These are phyloP conservation scores for Hyphopichia khmerensis DNA, from an alignment of 1,139 yeast species.

Conservation along the genomic window DNA sequence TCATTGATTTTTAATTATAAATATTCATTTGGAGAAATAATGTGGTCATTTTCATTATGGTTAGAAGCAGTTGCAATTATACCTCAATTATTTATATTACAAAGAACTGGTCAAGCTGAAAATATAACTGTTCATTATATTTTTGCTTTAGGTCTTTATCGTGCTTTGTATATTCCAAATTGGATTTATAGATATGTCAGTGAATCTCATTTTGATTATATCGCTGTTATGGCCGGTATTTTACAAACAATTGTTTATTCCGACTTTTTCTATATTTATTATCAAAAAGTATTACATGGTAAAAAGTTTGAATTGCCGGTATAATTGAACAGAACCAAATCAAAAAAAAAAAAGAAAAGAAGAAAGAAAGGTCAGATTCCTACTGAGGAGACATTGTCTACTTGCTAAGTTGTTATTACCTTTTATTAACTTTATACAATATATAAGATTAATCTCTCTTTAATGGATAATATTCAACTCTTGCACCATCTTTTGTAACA, in stretches of 20 bases:
- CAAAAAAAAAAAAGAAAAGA: neutral
- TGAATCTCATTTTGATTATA: constrained; percentile 67
- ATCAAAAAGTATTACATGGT: constrained; percentile 75
- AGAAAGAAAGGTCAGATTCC: no score
- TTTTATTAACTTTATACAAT: no score
- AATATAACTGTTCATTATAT: constrained; percentile 88
- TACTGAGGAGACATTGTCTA: no score
- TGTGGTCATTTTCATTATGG: constrained; percentile 83
- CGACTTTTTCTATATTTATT: constrained; percentile 92
- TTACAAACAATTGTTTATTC: constrained; percentile 86
- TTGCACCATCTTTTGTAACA: constrained; percentile 90
- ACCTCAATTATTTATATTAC: constrained; percentile 89
- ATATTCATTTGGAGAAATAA: constrained; percentile 59
- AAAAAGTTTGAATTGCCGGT: constrained; percentile 79
- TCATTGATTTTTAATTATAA: constrained; percentile 67
- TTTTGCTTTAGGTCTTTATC: constrained; percentile 86
- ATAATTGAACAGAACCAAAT: constrained; percentile 17
- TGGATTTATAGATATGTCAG: constrained; percentile 86
- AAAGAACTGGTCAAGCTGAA: constrained; percentile 87
- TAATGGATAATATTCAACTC: constrained; percentile 78
- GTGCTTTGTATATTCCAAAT: constrained; percentile 87
- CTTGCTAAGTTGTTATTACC: no score
- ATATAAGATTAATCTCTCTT: constrained; percentile 90
- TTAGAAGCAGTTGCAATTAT: constrained; percentile 87
- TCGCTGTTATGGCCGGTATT: constrained; percentile 76